phyloP scores from a whole-genome alignment of 768 basidiomycete genomes.

The Mrakia frigida region DNA sequence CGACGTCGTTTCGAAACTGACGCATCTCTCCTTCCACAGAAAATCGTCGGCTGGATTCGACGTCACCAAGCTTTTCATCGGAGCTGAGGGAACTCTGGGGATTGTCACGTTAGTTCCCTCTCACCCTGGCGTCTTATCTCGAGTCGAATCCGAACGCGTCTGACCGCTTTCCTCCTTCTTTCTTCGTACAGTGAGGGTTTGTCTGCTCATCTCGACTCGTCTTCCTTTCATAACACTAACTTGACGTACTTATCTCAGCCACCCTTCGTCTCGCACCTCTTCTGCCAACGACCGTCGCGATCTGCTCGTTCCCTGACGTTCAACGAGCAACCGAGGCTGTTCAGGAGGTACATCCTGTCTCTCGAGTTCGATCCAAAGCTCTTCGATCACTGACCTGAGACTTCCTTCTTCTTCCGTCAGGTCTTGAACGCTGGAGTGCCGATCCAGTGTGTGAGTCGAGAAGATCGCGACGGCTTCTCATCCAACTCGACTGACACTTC shows the following conservation, averaged over 20 bases:
- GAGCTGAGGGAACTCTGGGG: conserved; percentile 55
- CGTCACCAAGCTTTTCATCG: conserved; percentile 70
- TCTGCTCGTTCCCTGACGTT: conserved; percentile 79
- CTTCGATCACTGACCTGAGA: too few relatives aligned
- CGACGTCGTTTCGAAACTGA: background rate
- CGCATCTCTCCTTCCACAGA: conserved; percentile 37
- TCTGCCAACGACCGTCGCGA: conserved; percentile 76
- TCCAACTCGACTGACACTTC: conserved; percentile 48
- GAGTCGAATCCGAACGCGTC: too few relatives aligned
- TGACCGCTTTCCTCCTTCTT: too few relatives aligned
- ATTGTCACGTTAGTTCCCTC: conserved; percentile 18
- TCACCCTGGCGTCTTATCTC: too few relatives aligned
- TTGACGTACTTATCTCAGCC: conserved; percentile 43
- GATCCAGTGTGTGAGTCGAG: conserved; percentile 23
- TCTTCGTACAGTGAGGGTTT: too few relatives aligned
- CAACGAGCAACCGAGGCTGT: conserved; percentile 72
- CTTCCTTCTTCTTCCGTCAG: too few relatives aligned
- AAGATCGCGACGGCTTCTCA: background rate
- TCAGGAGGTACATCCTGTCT: conserved; percentile 54
- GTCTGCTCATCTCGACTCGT: too few relatives aligned
- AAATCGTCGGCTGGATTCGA: conserved; percentile 88
- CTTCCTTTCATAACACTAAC: too few relatives aligned
- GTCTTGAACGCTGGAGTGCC: conserved; percentile 20
- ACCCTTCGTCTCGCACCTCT: conserved; percentile 76
- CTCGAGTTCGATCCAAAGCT: too few relatives aligned